phyloP scores from a whole-genome alignment of 805 yeast genomes.

The Teunomyces aglyptinius region DNA sequence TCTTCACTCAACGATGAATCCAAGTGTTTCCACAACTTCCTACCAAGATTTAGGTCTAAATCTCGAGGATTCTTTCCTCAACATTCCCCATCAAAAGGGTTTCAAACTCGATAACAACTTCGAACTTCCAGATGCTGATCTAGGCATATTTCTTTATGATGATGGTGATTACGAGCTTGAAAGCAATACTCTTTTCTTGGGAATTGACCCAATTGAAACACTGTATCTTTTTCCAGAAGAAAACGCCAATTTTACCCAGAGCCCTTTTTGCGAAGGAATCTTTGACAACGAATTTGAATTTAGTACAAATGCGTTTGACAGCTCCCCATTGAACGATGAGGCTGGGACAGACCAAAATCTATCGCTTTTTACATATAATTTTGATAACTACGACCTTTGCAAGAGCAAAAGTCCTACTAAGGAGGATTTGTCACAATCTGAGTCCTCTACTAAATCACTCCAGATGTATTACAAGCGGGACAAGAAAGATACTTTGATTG shows the following conservation, averaged over 20 bases:
- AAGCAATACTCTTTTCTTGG: not conserved
- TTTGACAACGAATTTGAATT: not conserved
- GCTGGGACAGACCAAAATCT: not conserved
- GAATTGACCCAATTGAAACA: not conserved
- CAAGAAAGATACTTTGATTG: not conserved
- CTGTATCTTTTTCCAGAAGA: not conserved
- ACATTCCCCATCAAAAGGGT: not conserved
- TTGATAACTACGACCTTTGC: not conserved
- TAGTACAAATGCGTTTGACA: not conserved
- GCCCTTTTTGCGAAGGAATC: not conserved
- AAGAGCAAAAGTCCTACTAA: not conserved
- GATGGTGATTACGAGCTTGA: slow-evolving; percentile 1
- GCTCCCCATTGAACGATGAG: not conserved
- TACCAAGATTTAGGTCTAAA: not conserved
- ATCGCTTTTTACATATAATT: not conserved
- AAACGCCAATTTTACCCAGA: not conserved
- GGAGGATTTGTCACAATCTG: not conserved
- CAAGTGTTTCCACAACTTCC: not conserved
- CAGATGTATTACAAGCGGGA: not conserved
- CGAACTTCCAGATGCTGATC: not conserved
- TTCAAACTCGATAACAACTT: not conserved
- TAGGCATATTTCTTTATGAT: not conserved
- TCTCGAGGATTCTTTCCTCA: not conserved
- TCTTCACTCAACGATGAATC: not conserved
- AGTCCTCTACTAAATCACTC: not conserved